These are phyloP conservation scores for Hypericum perforatum DNA, from an alignment of 345 rosid genomes.

Conservation along the genomic window DNA sequence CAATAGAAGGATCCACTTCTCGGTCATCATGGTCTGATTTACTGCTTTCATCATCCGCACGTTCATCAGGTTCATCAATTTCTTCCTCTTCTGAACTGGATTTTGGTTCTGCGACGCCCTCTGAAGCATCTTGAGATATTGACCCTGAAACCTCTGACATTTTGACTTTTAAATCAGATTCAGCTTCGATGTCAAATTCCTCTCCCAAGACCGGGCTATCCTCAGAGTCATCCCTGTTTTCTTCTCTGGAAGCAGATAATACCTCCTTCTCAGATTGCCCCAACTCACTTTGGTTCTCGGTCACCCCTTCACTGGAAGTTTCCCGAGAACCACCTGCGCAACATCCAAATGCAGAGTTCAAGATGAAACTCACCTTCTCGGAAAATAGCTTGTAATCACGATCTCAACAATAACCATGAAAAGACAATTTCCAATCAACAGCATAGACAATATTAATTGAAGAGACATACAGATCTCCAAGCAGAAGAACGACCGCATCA, in stretches of 20 bases:
- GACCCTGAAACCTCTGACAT: conserved; percentile 17
- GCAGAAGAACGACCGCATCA: too few species aligned
- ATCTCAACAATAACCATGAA: too few species aligned
- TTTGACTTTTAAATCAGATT: conserved; percentile 37
- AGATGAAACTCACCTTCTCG: neutral
- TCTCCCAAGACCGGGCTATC: conserved; percentile 23
- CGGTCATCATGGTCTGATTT: conserved; percentile 24
- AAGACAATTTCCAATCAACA: neutral
- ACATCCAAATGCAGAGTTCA: neutral
- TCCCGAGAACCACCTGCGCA: conserved; percentile 33
- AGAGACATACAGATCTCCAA: too few species aligned
- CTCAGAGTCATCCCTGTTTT: conserved; percentile 27
- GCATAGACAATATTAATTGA: too few species aligned
- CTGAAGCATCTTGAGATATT: conserved; percentile 24
- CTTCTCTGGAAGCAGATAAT: conserved; percentile 25
- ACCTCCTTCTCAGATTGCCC: conserved; percentile 37
- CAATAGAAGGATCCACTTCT: conserved; percentile 10
- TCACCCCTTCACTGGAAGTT: conserved; percentile 24
- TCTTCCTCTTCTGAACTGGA: conserved; percentile 31
- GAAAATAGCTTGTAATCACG: neutral
- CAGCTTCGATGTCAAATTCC: conserved; percentile 34
- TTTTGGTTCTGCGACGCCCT: conserved; percentile 20
- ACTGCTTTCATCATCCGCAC: conserved; percentile 26
- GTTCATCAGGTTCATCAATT: conserved; percentile 30
- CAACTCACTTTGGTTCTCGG: conserved; percentile 20